Base-by-base conservation (phyloP, 2,329 filamentous ascomycete genomes). In the Ophiostoma piceae region DNA sequence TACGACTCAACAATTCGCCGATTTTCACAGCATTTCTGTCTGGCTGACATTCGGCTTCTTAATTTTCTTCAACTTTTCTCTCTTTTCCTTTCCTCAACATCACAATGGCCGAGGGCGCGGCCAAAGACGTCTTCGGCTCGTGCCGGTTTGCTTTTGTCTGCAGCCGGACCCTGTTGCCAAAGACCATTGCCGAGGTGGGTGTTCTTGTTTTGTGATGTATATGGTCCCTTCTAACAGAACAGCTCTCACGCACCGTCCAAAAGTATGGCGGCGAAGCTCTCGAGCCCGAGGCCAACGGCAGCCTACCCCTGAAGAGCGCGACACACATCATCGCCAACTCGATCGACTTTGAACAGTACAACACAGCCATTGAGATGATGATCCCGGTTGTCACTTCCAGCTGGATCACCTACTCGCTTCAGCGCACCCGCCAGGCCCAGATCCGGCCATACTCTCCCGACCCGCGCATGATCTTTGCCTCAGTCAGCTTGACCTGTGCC, bases 301-400 rank as follows among this genome's bases (percentile, higher is more conserved):
- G 80, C 16, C 77, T 87, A 16, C 79, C 79, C 1, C 80, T 87
- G 37, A 76, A 80, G 67, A 75, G 82, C 70, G 81, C 82, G 67
- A 85, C 85, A 29, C 86, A 88, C 75, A 84, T 88, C 72, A 76
- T 88, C 67, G 83, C 94, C 70, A 87, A 89, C 71, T 94, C 91
- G 0, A 91, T 92, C 79, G 93, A 99, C 78, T 99, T 99, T 75
- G 89, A 92, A n/a, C 88, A 94, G 75, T 98, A 95, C 77, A 83
- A 87, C 71, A 84, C 87, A 72, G 89, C 92, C 1, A 84, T 90
- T 73, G 90, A 92, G 66, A 82, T 87, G 73, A 90, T 96, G 84
- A 89, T 95, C 67, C 90, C 92, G 12, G 91, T 98, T 0, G 89
- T 98, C 37, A 94, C 88, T 73, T 88, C 91, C 3, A 82, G 86